These are phyloP conservation scores for Spergularia azorica DNA, from an alignment of 179 eudicot genomes.

Conservation along the genomic window DNA sequence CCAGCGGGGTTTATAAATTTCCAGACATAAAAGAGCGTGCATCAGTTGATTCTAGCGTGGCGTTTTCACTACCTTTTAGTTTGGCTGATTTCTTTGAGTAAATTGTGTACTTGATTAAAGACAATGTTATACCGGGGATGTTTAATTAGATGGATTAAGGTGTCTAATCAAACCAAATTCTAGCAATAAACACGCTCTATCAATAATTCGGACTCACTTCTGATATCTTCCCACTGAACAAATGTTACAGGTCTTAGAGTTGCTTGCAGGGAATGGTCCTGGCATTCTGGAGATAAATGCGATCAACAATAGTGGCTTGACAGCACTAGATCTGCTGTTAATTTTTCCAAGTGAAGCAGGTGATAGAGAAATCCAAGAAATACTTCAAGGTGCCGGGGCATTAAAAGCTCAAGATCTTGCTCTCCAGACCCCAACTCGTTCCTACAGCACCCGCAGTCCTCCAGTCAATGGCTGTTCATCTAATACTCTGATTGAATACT, in stretches of 20 bases:
- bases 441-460: background rate
- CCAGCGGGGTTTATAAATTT: too few species aligned
- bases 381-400: slow-evolving; percentile 39
- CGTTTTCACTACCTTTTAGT: too few species aligned
- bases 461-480: background rate
- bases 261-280: slow-evolving; percentile 17
- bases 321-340: slow-evolving; percentile 40
- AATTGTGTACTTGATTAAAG: too few species aligned
- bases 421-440: background rate
- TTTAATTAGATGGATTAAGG: too few species aligned
- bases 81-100: too few species aligned
- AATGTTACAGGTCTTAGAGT: slow-evolving; percentile 34
- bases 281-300: slow-evolving; percentile 40
- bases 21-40: too few species aligned
- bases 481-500: slow-evolving; percentile 27
- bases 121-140: too few species aligned
- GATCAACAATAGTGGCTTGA: slow-evolving; percentile 39
- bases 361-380: slow-evolving; percentile 44
- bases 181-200: too few species aligned
- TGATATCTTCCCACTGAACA: too few species aligned
- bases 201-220: too few species aligned
- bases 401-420: slow-evolving; percentile 29
- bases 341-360: slow-evolving; percentile 48
- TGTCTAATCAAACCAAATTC: too few species aligned
- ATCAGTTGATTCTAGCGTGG: too few species aligned